These are phyloP conservation scores for Jackrogersella minutella DNA, from an alignment of 495 filamentous ascomycete species.

Conservation along the genomic window DNA sequence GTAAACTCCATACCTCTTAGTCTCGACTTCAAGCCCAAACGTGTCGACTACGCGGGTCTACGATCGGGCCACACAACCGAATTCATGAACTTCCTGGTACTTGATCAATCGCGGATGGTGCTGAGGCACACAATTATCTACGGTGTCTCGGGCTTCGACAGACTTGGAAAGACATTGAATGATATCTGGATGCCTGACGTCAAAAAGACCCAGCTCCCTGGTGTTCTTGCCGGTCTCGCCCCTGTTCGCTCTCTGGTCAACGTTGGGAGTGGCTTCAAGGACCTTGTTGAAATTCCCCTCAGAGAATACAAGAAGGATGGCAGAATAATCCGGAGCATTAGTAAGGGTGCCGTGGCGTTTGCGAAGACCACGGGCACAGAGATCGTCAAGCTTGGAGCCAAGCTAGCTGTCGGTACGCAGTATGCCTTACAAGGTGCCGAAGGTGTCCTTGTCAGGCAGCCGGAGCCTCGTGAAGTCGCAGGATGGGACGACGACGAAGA, in stretches of 20 bases:
- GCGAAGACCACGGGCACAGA: slow-evolving; percentile 92
- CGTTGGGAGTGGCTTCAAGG: slow-evolving; percentile 82
- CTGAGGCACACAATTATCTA: slow-evolving; percentile 91
- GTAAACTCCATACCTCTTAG: slow-evolving; percentile 82
- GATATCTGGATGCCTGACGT: slow-evolving; percentile 98
- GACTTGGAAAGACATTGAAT: slow-evolving; percentile 85
- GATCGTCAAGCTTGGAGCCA: slow-evolving; percentile 90
- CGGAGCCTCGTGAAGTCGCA: slow-evolving; percentile 38
- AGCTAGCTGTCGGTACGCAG: slow-evolving; percentile 94
- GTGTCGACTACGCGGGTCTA: slow-evolving; percentile 91
- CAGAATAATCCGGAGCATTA: slow-evolving; percentile 86
- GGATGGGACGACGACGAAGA: slow-evolving; percentile 74
- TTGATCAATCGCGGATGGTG: slow-evolving; percentile 87
- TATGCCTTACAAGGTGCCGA: slow-evolving; percentile 89
- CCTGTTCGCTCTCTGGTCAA: slow-evolving; percentile 89
- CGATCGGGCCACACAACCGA: slow-evolving; percentile 98
- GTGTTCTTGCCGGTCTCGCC: slow-evolving; percentile 87
- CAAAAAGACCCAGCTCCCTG: slow-evolving; percentile 86
- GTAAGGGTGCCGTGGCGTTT: slow-evolving; percentile 88
- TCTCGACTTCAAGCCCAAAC: slow-evolving; percentile 97
- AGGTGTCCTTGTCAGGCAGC: slow-evolving; percentile 68
- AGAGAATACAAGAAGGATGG: slow-evolving; percentile 94
- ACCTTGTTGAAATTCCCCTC: slow-evolving; percentile 88
- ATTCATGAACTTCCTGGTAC: slow-evolving; percentile 98
- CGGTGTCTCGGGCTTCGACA: slow-evolving; percentile 88